Percentiles rank a stretch among this genome's conserved stretches.
Conservation (phyloP, 371 early-diverging fungal species). For the Capniomyces stellatus region DNA sequence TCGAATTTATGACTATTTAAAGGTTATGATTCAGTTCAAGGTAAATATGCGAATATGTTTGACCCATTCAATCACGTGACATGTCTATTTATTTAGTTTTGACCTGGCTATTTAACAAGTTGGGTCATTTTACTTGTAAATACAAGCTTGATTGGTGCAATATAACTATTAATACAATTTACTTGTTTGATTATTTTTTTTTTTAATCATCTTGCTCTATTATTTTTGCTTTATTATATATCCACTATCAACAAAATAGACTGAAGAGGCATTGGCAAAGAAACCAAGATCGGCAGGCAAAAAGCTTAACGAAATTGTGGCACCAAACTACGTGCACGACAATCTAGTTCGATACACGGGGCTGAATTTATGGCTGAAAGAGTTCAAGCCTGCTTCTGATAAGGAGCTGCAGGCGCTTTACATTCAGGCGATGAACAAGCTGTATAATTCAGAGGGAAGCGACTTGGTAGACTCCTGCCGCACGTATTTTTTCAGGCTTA, state of each 20-base stretch:
- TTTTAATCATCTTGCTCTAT: neutral
- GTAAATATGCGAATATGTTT: conserved; percentile 11
- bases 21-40: conserved; percentile 40
- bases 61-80: too few species aligned
- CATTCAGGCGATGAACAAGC: conserved; percentile 33
- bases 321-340: conserved; percentile 56
- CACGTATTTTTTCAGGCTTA: conserved; percentile 14
- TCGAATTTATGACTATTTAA: conserved; percentile 57
- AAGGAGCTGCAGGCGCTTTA: conserved; percentile 55
- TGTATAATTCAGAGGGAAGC: conserved; percentile 37
- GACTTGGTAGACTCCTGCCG: conserved; percentile 36
- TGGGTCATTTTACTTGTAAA: too few species aligned
- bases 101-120: too few species aligned
- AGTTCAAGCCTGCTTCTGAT: conserved; percentile 71
- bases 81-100: too few species aligned
- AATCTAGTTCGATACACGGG: conserved; percentile 64
- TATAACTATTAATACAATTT: too few species aligned
- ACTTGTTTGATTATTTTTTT: neutral
- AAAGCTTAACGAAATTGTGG: conserved; percentile 16
- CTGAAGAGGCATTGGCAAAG: neutral
- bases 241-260: too few species aligned
- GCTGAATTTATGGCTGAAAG: conserved; percentile 76
- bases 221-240: too few species aligned
- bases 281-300: neutral
- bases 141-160: too few species aligned